A percentile compares a stretch with the other conserved stretches of the same genome.
phyloP scores from a whole-genome alignment of 805 yeast genomes.

The Lachancea mirantina region DNA sequence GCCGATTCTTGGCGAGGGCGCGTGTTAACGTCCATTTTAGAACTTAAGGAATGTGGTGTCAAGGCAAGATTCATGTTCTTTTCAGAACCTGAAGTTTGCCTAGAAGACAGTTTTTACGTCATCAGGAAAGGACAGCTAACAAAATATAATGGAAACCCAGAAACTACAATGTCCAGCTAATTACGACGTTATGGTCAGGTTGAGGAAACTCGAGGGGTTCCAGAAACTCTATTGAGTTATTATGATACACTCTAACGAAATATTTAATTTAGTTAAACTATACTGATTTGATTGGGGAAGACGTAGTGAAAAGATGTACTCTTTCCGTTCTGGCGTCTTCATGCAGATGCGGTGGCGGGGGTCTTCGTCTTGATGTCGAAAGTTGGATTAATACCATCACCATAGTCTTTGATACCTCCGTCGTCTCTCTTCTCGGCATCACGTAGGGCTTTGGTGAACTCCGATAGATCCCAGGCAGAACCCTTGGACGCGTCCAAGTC shows the following conservation, averaged over 20 bases:
- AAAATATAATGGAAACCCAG: too few relatives aligned
- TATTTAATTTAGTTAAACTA: too few relatives aligned
- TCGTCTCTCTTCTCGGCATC: constrained; percentile 31
- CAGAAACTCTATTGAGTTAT: too few relatives aligned
- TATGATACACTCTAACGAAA: too few relatives aligned
- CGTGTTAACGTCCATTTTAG: constrained; percentile 34
- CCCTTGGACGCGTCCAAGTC: constrained; percentile 30
- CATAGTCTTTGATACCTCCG: constrained; percentile 57
- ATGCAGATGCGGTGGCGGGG: constrained; percentile 16
- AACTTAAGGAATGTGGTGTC: constrained; percentile 15
- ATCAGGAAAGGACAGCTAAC: constrained; percentile 7
- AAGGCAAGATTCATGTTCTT: constrained; percentile 26
- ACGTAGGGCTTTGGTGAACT: constrained; percentile 34
- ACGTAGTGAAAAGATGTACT: too few relatives aligned
- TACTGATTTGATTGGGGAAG: too few relatives aligned
- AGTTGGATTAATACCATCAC: constrained; percentile 50
- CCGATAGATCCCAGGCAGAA: constrained; percentile 38
- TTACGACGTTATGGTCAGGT: too few relatives aligned
- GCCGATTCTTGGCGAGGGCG: constrained; percentile 53
- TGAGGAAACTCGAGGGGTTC: too few relatives aligned
- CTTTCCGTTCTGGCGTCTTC: too few relatives aligned
- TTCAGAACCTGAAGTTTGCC: constrained; percentile 21
- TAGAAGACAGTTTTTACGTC: constrained; percentile 18
- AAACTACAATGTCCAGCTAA: too few relatives aligned
- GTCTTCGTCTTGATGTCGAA: constrained; percentile 23